Evolutionary conservation across 306 rosid species (phyloP), one percentile per base, ranked within the genome.

Genomic region (Fragaria ananassa): DNA sequence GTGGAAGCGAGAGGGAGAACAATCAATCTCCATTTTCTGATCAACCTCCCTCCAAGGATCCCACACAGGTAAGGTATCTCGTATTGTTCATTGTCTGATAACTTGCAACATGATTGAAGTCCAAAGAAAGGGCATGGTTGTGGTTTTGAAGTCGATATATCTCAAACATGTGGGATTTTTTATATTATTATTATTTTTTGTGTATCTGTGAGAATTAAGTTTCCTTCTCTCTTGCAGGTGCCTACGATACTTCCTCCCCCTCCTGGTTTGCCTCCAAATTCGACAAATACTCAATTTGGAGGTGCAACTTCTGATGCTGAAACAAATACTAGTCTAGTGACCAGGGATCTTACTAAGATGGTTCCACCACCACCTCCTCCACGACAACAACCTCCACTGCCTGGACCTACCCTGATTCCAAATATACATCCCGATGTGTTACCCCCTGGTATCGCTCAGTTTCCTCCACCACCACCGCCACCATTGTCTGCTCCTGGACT

Each of bases 391-490:
- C 87, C 87, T 80, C 70, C 87, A 15, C 81, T 76, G 62, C 87
- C 91, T 41, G 99, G 97, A 74, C 80, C 93, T 53, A 3, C 86
- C 44, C 76, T 85, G 78, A 74, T 90, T 78, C 87, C 92, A 74
- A 82, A 81, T 76, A 74, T 91, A 68, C 96, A 87, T 46, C 83
- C 98, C 19, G 97, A 96, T 86, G 80, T 89, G 8, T 85, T 96
- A 60, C 99, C 97, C 62, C 99, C 97, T 15, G 97, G 99, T 77
- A 92, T 92, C 79, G 81, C 96, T 18, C 91, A 86, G 50, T 89
- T 87, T 29, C 91, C 92, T 0, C 98, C 93, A 27, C 97, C 97
- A 35, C 98, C 94, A 7, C 98, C 97, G 13, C 96, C 92, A 6
- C 87, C 93, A 51, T 85, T 89, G 76, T 68, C 96, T 37, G 78